phyloP scores from a whole-genome alignment of 768 basidiomycete genomes.

The Epithele typhae region DNA sequence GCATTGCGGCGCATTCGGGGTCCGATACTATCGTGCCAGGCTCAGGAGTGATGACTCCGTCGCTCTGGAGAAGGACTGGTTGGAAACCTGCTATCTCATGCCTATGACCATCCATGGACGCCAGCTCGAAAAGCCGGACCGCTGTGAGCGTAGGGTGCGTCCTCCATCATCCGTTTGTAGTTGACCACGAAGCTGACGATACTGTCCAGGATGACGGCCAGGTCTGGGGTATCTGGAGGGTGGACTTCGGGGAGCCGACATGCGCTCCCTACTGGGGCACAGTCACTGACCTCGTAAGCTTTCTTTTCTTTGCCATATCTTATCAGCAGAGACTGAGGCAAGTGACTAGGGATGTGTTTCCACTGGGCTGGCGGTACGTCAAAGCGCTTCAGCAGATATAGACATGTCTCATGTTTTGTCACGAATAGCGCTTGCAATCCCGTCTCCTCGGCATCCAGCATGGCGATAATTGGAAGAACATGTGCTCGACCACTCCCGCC shows the following conservation, averaged over 20 bases:
- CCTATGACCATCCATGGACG: conserved; percentile 3
- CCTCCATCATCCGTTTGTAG: not conserved
- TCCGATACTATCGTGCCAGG: conserved; percentile 8
- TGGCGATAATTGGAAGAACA: conserved; percentile 20
- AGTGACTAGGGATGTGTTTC: not conserved
- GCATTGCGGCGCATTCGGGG: conserved; percentile 7
- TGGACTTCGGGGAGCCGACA: conserved; percentile 5
- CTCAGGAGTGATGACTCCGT: conserved; percentile 1
- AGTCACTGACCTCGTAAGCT: too few relatives aligned
- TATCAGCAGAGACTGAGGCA: too few relatives aligned
- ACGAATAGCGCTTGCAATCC: conserved; percentile 11
- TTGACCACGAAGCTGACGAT: too few relatives aligned
- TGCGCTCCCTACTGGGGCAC: conserved; percentile 15
- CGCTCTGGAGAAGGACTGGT: conserved; percentile 1
- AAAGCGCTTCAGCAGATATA: too few relatives aligned
- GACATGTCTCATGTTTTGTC: too few relatives aligned
- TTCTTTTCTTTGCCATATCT: too few relatives aligned
- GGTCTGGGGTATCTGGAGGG: conserved; percentile 4
- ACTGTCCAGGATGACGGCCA: not conserved
- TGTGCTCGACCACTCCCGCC: conserved; percentile 13
- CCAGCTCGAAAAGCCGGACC: not conserved
- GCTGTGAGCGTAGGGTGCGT: conserved; percentile 3
- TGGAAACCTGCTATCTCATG: conserved; percentile 3
- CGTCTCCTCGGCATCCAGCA: conserved; percentile 16
- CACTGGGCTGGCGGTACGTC: not conserved